phyloP scores from a whole-genome alignment of 2,329 filamentous ascomycete genomes.

The Gaeumannomyces sp. region DNA sequence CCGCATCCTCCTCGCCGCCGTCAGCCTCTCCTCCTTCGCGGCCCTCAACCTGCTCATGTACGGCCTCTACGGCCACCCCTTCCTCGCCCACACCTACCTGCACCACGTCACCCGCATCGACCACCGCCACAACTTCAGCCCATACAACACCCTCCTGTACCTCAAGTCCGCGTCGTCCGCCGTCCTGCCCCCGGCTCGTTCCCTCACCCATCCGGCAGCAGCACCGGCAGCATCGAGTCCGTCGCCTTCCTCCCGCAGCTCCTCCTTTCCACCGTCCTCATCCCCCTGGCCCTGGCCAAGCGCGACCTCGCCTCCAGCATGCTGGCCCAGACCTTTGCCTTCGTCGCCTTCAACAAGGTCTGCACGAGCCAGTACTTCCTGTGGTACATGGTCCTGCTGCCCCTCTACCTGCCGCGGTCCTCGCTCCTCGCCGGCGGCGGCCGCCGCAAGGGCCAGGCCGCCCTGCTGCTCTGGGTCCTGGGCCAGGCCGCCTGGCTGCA shows the following conservation, averaged over 20 bases:
- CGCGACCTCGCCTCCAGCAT: slow-evolving; percentile 76
- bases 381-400: slow-evolving; percentile 93
- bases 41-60: slow-evolving; percentile 76
- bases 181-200: slow-evolving; percentile 38
- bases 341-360: slow-evolving; percentile 97
- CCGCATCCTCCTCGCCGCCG: slow-evolving; percentile 51
- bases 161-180: slow-evolving; percentile 58
- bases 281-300: slow-evolving; percentile 67
- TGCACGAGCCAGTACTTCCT: slow-evolving; percentile 99
- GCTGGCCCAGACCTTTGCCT: slow-evolving; percentile 93
- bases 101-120: slow-evolving; percentile 92
- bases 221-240: slow-evolving; percentile 55
- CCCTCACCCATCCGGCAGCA: slow-evolving; percentile 27
- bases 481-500: slow-evolving; percentile 73
- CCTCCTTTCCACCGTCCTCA: slow-evolving; percentile 67
- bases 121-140: slow-evolving; percentile 96
- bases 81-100: slow-evolving; percentile 83
- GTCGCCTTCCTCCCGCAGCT: slow-evolving; percentile 88
- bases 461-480: slow-evolving; percentile 65
- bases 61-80: slow-evolving; percentile 67
- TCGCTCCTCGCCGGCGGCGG: slow-evolving; percentile 55
- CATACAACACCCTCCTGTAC: slow-evolving; percentile 89
- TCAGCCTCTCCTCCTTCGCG: slow-evolving; percentile 68
- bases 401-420: slow-evolving; percentile 80
- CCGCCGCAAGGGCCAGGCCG: slow-evolving; percentile 55